A percentile compares a stretch with the other conserved stretches of the same genome.
phyloP scores from a whole-genome alignment of 139 green algal genomes.

The Coelastrella sp. region DNA sequence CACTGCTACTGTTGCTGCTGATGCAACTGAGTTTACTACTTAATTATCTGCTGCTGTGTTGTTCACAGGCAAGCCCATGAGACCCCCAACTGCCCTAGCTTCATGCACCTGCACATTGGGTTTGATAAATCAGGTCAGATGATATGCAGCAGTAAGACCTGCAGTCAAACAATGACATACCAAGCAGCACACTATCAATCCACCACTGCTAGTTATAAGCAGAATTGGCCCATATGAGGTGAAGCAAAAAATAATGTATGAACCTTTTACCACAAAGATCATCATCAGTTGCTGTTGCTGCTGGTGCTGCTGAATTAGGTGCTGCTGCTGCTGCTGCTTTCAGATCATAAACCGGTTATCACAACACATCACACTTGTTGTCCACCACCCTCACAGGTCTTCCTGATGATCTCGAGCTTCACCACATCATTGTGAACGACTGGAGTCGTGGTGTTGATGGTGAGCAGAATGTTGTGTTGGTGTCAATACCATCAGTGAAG shows the following conservation, averaged over 20 bases:
- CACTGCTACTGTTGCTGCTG: too few relatives aligned
- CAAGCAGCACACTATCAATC: too few relatives aligned
- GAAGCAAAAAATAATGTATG: too few relatives aligned
- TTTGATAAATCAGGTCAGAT: conserved; percentile 79
- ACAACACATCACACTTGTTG: background rate
- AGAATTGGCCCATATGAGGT: too few relatives aligned
- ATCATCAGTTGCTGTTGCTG: too few relatives aligned
- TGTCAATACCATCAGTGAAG: conserved; percentile 81
- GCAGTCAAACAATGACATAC: too few relatives aligned
- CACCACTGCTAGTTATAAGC: too few relatives aligned
- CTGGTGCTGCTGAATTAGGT: too few relatives aligned
- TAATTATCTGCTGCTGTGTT: background rate
- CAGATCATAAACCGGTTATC: background rate
- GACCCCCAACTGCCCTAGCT: conserved; percentile 83
- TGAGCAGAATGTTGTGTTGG: conserved; percentile 84
- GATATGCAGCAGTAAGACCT: too few relatives aligned
- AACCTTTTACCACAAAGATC: too few relatives aligned
- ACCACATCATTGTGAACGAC: conserved; percentile 96
- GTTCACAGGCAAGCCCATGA: conserved; percentile 56
- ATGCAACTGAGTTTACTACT: too few relatives aligned
- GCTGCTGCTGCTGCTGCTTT: too few relatives aligned
- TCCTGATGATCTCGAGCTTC: conserved; percentile 80
- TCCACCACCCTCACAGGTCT: conserved; percentile 33
- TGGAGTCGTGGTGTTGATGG: conserved; percentile 87
- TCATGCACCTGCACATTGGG: conserved; percentile 98